Conservation (phyloP, 257 asterid species). For the Fraxinus quadrangulata region DNA sequence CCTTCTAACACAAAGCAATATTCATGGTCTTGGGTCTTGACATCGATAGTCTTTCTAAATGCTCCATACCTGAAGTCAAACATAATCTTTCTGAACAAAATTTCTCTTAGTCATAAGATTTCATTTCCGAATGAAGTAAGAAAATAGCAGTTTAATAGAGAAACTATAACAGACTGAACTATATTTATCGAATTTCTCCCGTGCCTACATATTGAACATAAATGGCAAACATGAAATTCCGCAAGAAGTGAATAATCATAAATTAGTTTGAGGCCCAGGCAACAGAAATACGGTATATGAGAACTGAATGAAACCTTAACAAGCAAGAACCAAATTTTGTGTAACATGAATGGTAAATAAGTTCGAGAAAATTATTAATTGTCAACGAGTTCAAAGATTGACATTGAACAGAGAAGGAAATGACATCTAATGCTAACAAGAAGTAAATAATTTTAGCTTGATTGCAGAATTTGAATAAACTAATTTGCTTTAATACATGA, state of each 20-base stretch:
- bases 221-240: neutral
- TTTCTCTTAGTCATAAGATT: slow-evolving; percentile 4
- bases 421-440: slow-evolving; percentile 2
- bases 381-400: neutral
- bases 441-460: neutral
- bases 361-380: neutral
- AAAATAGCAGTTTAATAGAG: neutral
- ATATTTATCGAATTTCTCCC: neutral
- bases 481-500: slow-evolving; percentile 11
- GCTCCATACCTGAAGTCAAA: slow-evolving; percentile 5
- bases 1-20: neutral
- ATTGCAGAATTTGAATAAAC: neutral
- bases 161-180: neutral
- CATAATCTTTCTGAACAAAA: neutral
- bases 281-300: neutral
- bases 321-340: neutral
- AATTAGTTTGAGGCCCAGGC: neutral
- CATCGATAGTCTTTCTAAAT: neutral
- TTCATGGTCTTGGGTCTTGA: neutral
- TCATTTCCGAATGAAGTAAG: neutral
- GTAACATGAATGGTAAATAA: neutral
- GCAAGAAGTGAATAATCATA: neutral
- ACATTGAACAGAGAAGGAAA: neutral
- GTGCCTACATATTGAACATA: neutral
- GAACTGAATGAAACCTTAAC: neutral